These are phyloP conservation scores for Neurospora sp. DNA, from an alignment of 495 filamentous ascomycete species.

Conservation along the genomic window DNA sequence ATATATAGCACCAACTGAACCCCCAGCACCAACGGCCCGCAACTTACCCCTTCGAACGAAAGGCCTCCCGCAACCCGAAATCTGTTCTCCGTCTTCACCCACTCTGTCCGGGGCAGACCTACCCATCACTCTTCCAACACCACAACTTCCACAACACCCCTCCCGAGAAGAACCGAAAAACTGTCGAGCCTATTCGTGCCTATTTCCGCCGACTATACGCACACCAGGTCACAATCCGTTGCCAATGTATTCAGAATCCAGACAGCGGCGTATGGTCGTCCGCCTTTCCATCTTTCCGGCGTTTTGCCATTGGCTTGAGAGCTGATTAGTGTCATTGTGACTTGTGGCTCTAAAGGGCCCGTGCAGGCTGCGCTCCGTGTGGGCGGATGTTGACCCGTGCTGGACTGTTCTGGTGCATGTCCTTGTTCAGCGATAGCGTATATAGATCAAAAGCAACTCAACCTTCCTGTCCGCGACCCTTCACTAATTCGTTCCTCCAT, in stretches of 20 bases:
- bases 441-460: neutral
- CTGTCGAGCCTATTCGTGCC: neutral
- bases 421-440: neutral
- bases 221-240: neutral
- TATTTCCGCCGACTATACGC: neutral
- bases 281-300: neutral
- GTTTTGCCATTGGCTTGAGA: neutral
- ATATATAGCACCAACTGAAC: neutral
- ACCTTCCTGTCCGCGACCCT: no score
- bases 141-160: neutral
- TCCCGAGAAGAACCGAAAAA: neutral
- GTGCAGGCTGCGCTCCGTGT: neutral
- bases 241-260: neutral
- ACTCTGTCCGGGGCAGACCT: neutral
- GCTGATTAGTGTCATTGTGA: neutral
- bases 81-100: neutral
- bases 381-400: neutral
- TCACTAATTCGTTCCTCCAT: neutral
- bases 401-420: neutral
- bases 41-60: neutral
- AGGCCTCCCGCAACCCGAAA: neutral
- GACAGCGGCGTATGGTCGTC: neutral
- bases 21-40: neutral
- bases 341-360: neutral
- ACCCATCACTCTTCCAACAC: neutral